Evolutionary conservation across 257 asterid species (phyloP).

Genomic region (Nicotiana obtusifolia): DNA sequence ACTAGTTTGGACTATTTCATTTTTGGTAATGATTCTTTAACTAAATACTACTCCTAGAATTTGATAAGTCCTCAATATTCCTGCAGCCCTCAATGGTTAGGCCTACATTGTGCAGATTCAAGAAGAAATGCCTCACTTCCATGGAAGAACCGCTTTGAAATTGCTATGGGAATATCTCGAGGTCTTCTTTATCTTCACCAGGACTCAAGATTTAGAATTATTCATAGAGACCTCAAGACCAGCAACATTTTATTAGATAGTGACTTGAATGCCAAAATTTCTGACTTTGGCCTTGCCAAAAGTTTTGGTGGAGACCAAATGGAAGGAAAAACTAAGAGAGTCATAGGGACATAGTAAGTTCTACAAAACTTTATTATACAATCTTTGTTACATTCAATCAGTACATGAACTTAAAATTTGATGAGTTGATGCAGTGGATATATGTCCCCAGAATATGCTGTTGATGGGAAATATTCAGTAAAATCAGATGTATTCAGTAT

Average conservation of each 20-base stretch:
- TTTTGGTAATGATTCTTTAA: conserved; percentile 4
- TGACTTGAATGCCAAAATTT: conserved; percentile 15
- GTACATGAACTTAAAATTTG: not conserved
- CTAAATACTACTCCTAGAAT: not conserved
- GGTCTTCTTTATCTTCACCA: conserved; percentile 19
- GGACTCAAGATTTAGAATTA: conserved; percentile 14
- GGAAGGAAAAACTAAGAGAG: not conserved
- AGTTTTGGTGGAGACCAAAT: conserved; percentile 10
- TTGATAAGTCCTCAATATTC: not conserved
- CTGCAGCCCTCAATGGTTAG: not conserved
- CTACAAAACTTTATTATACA: not conserved
- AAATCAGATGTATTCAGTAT: conserved; percentile 10
- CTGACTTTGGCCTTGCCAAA: conserved; percentile 13
- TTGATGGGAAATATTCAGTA: conserved; percentile 3
- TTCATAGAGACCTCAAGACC: conserved; percentile 12
- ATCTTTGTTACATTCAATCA: not conserved
- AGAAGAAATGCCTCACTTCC: not conserved
- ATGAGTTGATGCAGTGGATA: conserved; percentile 10
- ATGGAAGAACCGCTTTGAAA: conserved; percentile 12
- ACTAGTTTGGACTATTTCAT: conserved; percentile 13
- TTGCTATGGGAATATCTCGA: not conserved
- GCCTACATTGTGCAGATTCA: not conserved
- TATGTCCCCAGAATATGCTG: conserved; percentile 1
- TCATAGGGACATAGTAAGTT: conserved; percentile 17
- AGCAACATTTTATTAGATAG: conserved; percentile 14